These are phyloP conservation scores for Aspergillus piperis DNA, from an alignment of 2,329 filamentous ascomycete species.

Conservation along the genomic window DNA sequence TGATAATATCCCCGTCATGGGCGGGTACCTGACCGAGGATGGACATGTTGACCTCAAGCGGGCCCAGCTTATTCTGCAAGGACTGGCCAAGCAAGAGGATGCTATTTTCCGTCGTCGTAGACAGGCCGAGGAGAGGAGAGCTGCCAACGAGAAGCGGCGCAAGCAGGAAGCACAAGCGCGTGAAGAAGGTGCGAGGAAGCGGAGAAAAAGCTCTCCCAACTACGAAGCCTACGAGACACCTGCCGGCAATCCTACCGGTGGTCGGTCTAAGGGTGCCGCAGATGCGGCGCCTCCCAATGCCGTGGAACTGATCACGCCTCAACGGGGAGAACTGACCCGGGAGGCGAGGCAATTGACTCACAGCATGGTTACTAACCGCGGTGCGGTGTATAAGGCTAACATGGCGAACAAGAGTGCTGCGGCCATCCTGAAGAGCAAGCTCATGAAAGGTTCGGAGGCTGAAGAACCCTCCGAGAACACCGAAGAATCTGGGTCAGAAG, in stretches of 20 bases:
- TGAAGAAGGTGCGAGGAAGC: constrained; percentile 45
- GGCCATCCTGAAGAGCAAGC: constrained; percentile 77
- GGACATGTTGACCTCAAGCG: constrained; percentile 84
- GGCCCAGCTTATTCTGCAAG: constrained; percentile 84
- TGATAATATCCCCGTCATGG: constrained; percentile 87
- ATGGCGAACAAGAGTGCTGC: constrained; percentile 92
- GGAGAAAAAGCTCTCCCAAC: constrained; percentile 48
- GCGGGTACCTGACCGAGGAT: constrained; percentile 94
- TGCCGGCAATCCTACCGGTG: constrained; percentile 23
- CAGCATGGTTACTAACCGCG: constrained; percentile 81
- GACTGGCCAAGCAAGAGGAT: constrained; percentile 89
- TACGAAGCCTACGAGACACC: constrained; percentile 41
- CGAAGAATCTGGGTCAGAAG: constrained; percentile 28
- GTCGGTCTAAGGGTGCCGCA: constrained; percentile 25
- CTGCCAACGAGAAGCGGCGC: constrained; percentile 75
- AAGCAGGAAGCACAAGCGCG: constrained; percentile 67
- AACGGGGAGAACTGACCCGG: constrained; percentile 55
- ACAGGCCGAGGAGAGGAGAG: constrained; percentile 79
- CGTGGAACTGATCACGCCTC: constrained; percentile 61
- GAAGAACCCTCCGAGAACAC: constrained; percentile 25
- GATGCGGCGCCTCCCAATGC: constrained; percentile 45
- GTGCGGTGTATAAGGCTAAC: constrained; percentile 67
- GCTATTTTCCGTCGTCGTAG: constrained; percentile 87
- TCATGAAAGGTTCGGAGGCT: constrained; percentile 54
- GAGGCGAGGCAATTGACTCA: constrained; percentile 70